phyloP scores from a whole-genome alignment of 1,284 basidiomycete genomes.

The Ceratobasidium sp. region DNA sequence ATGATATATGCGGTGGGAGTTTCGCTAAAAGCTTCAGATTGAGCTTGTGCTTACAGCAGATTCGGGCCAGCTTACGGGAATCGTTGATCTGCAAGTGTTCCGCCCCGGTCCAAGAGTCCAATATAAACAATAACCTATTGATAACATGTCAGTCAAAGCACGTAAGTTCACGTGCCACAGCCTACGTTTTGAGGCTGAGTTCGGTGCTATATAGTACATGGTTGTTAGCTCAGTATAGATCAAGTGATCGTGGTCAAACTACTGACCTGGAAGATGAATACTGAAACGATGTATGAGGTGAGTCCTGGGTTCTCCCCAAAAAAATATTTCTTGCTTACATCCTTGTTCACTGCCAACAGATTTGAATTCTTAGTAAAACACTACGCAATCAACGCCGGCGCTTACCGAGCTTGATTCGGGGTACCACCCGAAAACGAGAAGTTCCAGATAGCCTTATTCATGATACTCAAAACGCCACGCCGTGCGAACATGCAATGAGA shows the following conservation, averaged over 20 bases:
- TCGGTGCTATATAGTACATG: not conserved
- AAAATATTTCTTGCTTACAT: not conserved
- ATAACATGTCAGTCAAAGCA: not conserved
- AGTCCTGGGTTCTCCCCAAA: not conserved
- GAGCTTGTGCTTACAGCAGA: not conserved
- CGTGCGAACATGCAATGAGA: too few species aligned
- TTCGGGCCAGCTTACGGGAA: not conserved
- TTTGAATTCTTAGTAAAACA: not conserved
- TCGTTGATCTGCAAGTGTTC: slow-evolving; percentile 5
- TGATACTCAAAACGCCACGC: too few species aligned
- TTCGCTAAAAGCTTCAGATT: not conserved
- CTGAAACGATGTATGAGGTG: not conserved
- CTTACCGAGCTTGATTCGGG: slow-evolving; percentile 5
- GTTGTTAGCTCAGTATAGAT: not conserved
- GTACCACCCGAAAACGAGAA: not conserved
- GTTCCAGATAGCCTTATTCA: too few species aligned
- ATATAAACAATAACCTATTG: not conserved
- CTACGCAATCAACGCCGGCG: not conserved
- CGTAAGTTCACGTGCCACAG: not conserved
- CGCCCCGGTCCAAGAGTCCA: not conserved
- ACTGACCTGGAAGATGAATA: not conserved
- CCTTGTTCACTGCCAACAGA: not conserved
- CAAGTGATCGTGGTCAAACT: not conserved
- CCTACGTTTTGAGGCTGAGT: not conserved
- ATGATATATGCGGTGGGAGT: not conserved